phyloP scores from a whole-genome alignment of 768 basidiomycete species.

The Pholiota conissans region DNA sequence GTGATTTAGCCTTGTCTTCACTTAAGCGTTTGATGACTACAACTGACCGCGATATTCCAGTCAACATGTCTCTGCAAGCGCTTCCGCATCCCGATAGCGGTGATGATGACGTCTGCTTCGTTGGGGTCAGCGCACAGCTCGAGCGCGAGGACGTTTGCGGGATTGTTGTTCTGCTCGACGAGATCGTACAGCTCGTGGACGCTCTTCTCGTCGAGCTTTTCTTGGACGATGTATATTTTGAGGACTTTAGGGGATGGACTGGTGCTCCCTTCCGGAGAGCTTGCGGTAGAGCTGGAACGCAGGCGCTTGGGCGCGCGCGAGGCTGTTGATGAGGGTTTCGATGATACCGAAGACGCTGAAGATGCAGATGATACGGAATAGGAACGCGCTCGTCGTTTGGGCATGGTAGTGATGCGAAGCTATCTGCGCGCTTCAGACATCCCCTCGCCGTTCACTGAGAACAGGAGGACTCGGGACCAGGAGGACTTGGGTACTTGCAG shows the following conservation, averaged over 20 bases:
- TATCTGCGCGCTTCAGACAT: neutral
- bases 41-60: conserved; percentile 63
- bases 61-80: conserved; percentile 70
- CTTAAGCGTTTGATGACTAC: neutral
- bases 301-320: neutral
- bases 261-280: neutral
- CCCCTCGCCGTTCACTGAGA: neutral
- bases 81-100: conserved; percentile 62
- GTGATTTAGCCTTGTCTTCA: neutral
- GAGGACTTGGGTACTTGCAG: neutral
- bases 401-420: neutral
- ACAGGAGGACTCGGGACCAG: no score
- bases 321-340: neutral
- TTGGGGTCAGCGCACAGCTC: conserved; percentile 38
- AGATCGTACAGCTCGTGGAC: conserved; percentile 36
- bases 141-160: neutral
- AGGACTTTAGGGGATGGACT: conserved; percentile 1
- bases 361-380: neutral
- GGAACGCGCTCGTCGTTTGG: neutral
- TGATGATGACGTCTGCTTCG: conserved; percentile 66
- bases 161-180: conserved; percentile 24
- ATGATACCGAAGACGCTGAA: neutral
- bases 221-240: conserved; percentile 37
- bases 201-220: conserved; percentile 33
- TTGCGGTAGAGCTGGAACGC: neutral